Conservation (phyloP, 2,329 filamentous ascomycete species). For the Penicillium sp. region DNA sequence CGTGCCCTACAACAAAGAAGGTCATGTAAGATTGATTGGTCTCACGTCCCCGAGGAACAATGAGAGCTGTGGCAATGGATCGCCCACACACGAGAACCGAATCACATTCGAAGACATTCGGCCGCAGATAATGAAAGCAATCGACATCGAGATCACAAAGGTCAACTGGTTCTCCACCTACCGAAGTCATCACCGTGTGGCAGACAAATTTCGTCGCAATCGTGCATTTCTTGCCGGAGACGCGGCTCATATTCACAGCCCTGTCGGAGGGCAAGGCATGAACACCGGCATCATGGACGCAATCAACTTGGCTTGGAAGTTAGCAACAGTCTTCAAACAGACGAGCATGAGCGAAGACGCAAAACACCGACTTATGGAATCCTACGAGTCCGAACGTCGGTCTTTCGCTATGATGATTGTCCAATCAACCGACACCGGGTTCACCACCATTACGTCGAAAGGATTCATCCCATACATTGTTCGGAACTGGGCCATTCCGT, state of each 20-base stretch:
- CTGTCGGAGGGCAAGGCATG: conserved; percentile 56
- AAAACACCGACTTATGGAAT: conserved; percentile 44
- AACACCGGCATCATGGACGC: conserved; percentile 56
- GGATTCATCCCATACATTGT: conserved; percentile 42
- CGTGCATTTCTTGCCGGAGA: conserved; percentile 56
- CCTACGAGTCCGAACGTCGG: conserved; percentile 49
- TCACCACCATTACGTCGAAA: conserved; percentile 40
- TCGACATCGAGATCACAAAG: conserved; percentile 27
- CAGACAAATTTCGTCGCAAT: conserved; percentile 44
- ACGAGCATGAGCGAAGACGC: conserved; percentile 27
- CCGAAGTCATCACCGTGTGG: conserved; percentile 45
- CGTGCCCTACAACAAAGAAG: conserved; percentile 27
- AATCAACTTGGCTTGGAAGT: conserved; percentile 55
- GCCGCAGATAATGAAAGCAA: conserved; percentile 20
- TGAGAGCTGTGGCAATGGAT: conserved; percentile 8
- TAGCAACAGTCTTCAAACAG: conserved; percentile 45
- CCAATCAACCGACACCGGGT: conserved; percentile 42
- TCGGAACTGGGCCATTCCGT: conserved; percentile 41
- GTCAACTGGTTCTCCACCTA: conserved; percentile 46
- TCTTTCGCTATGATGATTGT: conserved; percentile 47
- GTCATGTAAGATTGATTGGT: conserved; percentile 27
- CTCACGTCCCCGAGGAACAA: conserved; percentile 14
- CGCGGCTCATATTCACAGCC: conserved; percentile 55
- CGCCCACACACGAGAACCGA: conserved; percentile 18
- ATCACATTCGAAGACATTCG: conserved; percentile 33